Base-by-base conservation (phyloP, 306 rosid genomes). In the Corylus avellana region DNA sequence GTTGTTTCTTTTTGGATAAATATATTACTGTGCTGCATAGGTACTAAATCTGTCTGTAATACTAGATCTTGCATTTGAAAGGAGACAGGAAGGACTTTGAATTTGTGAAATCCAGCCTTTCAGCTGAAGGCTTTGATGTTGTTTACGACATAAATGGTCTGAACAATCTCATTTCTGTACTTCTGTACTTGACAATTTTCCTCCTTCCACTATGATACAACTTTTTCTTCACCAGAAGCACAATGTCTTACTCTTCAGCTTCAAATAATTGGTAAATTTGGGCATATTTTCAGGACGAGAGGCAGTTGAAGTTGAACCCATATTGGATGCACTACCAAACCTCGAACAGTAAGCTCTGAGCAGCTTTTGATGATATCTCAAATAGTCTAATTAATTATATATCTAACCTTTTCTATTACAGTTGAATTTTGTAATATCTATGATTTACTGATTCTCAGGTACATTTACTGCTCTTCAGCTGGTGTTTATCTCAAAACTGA, bases 401-500 rank as follows among this genome's bases (percentile, higher is more conserved):
- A 73, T 53, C 11, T 14, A 8, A 67, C 4, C 71, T 49, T 49
- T 68, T 59, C 32, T 54, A 72, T 75, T 51, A 13, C 17, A 59
- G 61, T 48, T 14, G 44, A 25, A 39, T 22, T 61, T 74, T 71
- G 7, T 58, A 79, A 14, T 11, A 37, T 75, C 37, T 73, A 63
- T 39, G 58, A 63, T 77, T 55, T 67, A 39, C 54, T 70, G 49
- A 70, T 76, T 83, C 55, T 85, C 92, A 95, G 99, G 93, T 93
- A 81, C 87, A 95, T 95, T 77, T 95, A 95, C 97, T 95, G 99
- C 79, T 95, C 99, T 76, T 95, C 98, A 50, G 99, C 99, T 0
- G 99, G 99, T 78, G 97, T 95, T n/a, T 93, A 95, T 81, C 97
- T 89, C 77, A 95, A 95, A 84, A 85, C 97, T 71, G 99, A 93